Evolutionary conservation across 306 rosid species (phyloP).

Genomic region (Cajanus cajan): DNA sequence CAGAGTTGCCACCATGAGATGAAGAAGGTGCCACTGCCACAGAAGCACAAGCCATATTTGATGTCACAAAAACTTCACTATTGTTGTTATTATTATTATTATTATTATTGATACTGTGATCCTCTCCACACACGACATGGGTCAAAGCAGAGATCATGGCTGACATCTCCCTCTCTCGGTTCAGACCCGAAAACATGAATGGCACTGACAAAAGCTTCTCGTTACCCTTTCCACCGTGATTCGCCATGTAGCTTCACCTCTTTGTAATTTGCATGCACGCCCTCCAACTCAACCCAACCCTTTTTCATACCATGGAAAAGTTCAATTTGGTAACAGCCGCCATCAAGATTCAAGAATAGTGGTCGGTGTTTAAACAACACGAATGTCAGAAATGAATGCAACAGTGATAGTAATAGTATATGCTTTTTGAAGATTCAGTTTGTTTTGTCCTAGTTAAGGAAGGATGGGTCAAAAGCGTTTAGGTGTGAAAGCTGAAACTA

Average conservation of each 20-base stretch:
- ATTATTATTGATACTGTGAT: too few relatives aligned
- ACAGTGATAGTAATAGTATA: background rate
- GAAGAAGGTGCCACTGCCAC: too few relatives aligned
- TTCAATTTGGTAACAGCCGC: background rate
- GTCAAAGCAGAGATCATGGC: slow-evolving; percentile 52
- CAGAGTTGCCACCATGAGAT: slow-evolving; percentile 17
- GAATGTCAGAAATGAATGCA: background rate
- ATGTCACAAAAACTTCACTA: background rate
- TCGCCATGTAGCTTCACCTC: slow-evolving; percentile 21
- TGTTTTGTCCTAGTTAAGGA: too few relatives aligned
- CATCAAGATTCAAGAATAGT: background rate
- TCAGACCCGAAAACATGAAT: slow-evolving; percentile 27
- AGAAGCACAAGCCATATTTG: slow-evolving; percentile 12
- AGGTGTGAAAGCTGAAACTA: slow-evolving; percentile 27
- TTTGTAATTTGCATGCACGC: background rate
- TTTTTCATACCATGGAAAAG: background rate
- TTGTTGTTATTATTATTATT: too few relatives aligned
- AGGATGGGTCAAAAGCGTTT: background rate
- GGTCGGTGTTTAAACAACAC: background rate
- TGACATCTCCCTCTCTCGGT: slow-evolving; percentile 50
- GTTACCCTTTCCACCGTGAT: slow-evolving; percentile 13
- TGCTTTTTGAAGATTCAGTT: background rate
- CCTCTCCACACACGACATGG: slow-evolving; percentile 37
- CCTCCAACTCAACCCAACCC: background rate
- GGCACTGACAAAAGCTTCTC: slow-evolving; percentile 16